Evolutionary conservation across 305 asterid genomes (phyloP), one percentile per base, ranked within the genome.

Genomic region (Striga hermonthica): DNA sequence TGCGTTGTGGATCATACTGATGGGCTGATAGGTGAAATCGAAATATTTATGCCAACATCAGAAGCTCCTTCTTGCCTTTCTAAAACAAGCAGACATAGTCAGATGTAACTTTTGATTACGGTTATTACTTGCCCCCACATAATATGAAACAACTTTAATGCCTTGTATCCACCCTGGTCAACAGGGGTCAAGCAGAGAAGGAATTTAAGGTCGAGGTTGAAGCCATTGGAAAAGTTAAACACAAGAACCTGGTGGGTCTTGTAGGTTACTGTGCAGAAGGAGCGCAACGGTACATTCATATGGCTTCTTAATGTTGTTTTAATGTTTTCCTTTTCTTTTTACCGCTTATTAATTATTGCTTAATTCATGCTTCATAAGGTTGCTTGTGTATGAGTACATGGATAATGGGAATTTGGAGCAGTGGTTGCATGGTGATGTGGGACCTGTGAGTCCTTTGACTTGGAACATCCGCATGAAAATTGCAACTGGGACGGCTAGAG

Each of bases 151-250:
- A 22, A 31, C 14, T 50, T 61, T 62, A 40, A 67, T 50, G 59
- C 9, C 28, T 53, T 74, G 6, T 65, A 50, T 37, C 57, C 39
- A 54, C 28, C 47, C 72, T 50, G 65, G 45, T 70, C 47, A 44
- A 36, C 69, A 91, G 98, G 86, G 97, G 98, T 44, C 98, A 91
- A 78, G 98, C 96, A 35, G 93, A 89, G 80, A 84, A 82, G 77
- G 98, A 91, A 74, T 89, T 91, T 64, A 91, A 82, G 77, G 97
- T 87, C 75, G 98, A 91, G 80, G 98, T 91, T 74, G 98, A 91
- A 78, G 96, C 95, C 71, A 91, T 91, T 68, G 98, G 98, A 55
- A 87, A 85, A 79, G 98, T 91, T 66, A 87, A 90, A 74, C 98
- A 89, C 82, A 91, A 87, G 76, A 87, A 89, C 83, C 97, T 91